Conservation (phyloP, 495 filamentous ascomycete genomes). For the Aspergillus steynii region DNA sequence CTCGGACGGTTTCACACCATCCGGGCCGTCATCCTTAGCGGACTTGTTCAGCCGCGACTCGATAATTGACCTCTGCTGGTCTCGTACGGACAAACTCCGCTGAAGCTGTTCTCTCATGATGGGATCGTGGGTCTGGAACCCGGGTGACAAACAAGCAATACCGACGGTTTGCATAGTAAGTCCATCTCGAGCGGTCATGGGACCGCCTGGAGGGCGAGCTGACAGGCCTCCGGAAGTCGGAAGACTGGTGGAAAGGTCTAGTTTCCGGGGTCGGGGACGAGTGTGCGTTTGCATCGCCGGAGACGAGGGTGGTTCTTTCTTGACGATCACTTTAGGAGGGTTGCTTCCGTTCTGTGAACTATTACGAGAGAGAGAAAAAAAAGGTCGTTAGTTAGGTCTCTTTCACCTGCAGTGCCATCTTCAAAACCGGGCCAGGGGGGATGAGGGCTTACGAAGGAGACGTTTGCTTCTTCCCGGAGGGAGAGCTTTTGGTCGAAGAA, state of each 20-base stretch:
- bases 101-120: constrained; percentile 93
- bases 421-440: not conserved
- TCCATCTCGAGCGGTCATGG: constrained; percentile 77
- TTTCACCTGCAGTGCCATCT: not conserved
- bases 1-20: constrained; percentile 56
- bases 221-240: constrained; percentile 59
- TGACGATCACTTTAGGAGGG: constrained; percentile 83
- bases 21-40: constrained; percentile 70
- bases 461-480: constrained; percentile 53
- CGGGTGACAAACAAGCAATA: constrained; percentile 90
- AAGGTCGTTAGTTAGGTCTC: not conserved
- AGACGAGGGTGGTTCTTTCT: constrained; percentile 88
- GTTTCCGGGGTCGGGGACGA: constrained; percentile 81
- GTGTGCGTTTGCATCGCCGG: constrained; percentile 69
- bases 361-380: constrained; percentile 1
- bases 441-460: constrained; percentile 53
- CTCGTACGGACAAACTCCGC: constrained; percentile 87
- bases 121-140: constrained; percentile 95
- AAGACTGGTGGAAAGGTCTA: constrained; percentile 78
- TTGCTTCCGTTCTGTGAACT: constrained; percentile 45
- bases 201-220: constrained; percentile 69
- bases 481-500: constrained; percentile 39
- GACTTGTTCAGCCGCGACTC: constrained; percentile 88
- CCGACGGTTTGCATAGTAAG: constrained; percentile 89
- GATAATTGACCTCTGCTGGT: constrained; percentile 93